phyloP scores from a whole-genome alignment of 2,329 filamentous ascomycete species.

The Byssothecium circinans region DNA sequence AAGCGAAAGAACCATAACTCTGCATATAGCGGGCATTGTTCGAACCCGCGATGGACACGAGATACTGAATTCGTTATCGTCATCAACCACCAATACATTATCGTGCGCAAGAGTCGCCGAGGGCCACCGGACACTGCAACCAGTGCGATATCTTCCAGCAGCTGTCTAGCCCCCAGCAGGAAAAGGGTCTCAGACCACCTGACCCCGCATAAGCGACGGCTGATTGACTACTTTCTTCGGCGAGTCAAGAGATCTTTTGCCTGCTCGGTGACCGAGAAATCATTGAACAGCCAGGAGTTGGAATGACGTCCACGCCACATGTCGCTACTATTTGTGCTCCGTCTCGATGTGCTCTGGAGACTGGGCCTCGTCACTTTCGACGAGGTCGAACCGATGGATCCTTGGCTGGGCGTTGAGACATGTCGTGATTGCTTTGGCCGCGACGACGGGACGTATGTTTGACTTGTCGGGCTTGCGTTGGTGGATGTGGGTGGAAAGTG shows the following conservation, averaged over 20 bases:
- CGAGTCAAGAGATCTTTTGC: slow-evolving; percentile 34
- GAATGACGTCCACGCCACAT: slow-evolving; percentile 43
- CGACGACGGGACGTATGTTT: slow-evolving; percentile 3
- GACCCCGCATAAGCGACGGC: slow-evolving; percentile 9
- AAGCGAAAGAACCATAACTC: slow-evolving; percentile 4
- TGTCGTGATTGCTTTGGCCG: slow-evolving; percentile 23
- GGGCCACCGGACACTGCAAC: slow-evolving; percentile 25
- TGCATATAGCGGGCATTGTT: slow-evolving; percentile 11
- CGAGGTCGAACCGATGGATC: slow-evolving; percentile 12
- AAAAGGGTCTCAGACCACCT: slow-evolving; percentile 14
- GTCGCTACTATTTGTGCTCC: slow-evolving; percentile 37
- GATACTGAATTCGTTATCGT: slow-evolving; percentile 8
- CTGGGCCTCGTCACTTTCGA: slow-evolving; percentile 22
- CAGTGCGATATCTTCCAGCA: slow-evolving; percentile 25
- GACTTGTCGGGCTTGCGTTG: not conserved
- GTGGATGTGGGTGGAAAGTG: slow-evolving; percentile 18
- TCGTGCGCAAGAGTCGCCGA: not conserved
- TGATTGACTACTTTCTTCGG: slow-evolving; percentile 24
- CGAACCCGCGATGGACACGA: slow-evolving; percentile 15
- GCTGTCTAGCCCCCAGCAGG: slow-evolving; percentile 16
- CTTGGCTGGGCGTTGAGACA: slow-evolving; percentile 24
- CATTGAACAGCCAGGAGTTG: slow-evolving; percentile 44
- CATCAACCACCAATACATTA: not conserved
- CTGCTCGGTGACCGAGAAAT: slow-evolving; percentile 41
- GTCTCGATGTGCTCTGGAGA: slow-evolving; percentile 24